Evolutionary conservation across 1,284 basidiomycete species (phyloP).

Genomic region (Boletus putidus): DNA sequence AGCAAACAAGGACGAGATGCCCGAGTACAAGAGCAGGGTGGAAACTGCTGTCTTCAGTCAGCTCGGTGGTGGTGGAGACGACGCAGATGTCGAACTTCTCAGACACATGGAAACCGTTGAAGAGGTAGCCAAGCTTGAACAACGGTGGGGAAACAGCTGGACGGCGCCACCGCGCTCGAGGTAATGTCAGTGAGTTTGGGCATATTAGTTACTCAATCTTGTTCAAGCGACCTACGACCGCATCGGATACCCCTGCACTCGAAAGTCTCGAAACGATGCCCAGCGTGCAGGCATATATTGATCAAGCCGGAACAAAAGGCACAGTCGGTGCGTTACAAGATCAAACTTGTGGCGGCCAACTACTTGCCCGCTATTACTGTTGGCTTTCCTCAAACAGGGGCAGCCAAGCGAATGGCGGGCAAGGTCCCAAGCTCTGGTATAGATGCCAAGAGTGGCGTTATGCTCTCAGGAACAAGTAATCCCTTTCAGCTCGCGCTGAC

Average conservation of each 20-base stretch:
- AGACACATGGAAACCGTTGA: conserved; percentile 57
- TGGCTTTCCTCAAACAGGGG: conserved; percentile 57
- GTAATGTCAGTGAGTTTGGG: conserved; percentile 42
- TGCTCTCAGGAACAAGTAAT: conserved; percentile 78
- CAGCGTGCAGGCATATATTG: conserved; percentile 91
- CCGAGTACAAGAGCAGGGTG: conserved; percentile 68
- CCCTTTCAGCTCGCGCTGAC: conserved; percentile 86
- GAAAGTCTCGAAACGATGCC: conserved; percentile 94
- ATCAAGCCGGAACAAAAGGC: conserved; percentile 98
- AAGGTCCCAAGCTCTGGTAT: conserved; percentile 45
- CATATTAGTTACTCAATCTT: conserved; percentile 1
- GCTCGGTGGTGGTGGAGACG: conserved; percentile 58
- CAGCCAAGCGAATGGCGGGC: conserved; percentile 49
- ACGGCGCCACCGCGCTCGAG: conserved; percentile 59
- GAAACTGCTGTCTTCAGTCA: conserved; percentile 58
- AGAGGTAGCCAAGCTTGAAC: conserved; percentile 72
- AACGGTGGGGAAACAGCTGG: conserved; percentile 85
- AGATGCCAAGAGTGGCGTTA: conserved; percentile 45
- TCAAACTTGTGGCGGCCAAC: conserved; percentile 92
- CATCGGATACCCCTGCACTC: conserved; percentile 88
- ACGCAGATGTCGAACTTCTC: conserved; percentile 70
- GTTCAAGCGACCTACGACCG: conserved; percentile 74
- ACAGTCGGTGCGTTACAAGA: conserved; percentile 91
- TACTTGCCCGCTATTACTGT: conserved; percentile 90
- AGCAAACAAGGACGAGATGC: conserved; percentile 69